These are phyloP conservation scores for Plasmodium yoelii DNA, from an alignment of 169 alveolate genomes.

Conservation along the genomic window DNA sequence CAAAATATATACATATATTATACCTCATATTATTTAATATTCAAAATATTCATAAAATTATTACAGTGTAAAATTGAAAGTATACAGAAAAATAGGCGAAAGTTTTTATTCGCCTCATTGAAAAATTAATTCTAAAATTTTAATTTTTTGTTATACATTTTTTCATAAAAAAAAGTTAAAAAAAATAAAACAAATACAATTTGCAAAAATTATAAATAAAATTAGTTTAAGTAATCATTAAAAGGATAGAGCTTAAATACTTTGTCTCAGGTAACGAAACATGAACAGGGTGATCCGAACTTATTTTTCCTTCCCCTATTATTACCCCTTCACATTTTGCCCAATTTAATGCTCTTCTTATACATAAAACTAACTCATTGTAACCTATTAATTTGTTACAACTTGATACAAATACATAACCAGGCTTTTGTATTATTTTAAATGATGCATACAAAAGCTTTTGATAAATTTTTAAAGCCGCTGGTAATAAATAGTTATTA, in stretches of 20 bases:
- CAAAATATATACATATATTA: too few relatives aligned
- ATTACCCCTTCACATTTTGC: slow-evolving; percentile 73
- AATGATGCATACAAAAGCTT: slow-evolving; percentile 74
- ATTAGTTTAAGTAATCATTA: slow-evolving; percentile 38
- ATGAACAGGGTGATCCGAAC: slow-evolving; percentile 77
- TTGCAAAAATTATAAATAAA: too few relatives aligned
- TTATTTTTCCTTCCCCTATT: slow-evolving; percentile 72
- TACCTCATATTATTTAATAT: too few relatives aligned
- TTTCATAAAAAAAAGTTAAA: not conserved
- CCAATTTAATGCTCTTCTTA: slow-evolving; percentile 62
- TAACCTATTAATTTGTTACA: slow-evolving; percentile 71
- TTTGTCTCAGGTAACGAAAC: slow-evolving; percentile 63
- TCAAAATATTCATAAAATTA: too few relatives aligned
- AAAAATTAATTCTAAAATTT: too few relatives aligned
- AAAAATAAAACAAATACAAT: not conserved
- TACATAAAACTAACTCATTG: slow-evolving; percentile 43
- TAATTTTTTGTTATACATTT: not conserved
- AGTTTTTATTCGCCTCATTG: too few relatives aligned
- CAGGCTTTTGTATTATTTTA: slow-evolving; percentile 69
- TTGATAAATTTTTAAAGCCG: slow-evolving; percentile 69
- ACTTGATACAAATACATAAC: slow-evolving; percentile 77
- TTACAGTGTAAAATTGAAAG: too few relatives aligned
- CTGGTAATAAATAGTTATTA: slow-evolving; percentile 56
- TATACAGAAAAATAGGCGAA: too few relatives aligned
- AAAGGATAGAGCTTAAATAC: slow-evolving; percentile 65